Evolutionary conservation across 176 grass and related monocot species (phyloP), one percentile per base, ranked within the genome.

Genomic region (Eragrostis nindensis): DNA sequence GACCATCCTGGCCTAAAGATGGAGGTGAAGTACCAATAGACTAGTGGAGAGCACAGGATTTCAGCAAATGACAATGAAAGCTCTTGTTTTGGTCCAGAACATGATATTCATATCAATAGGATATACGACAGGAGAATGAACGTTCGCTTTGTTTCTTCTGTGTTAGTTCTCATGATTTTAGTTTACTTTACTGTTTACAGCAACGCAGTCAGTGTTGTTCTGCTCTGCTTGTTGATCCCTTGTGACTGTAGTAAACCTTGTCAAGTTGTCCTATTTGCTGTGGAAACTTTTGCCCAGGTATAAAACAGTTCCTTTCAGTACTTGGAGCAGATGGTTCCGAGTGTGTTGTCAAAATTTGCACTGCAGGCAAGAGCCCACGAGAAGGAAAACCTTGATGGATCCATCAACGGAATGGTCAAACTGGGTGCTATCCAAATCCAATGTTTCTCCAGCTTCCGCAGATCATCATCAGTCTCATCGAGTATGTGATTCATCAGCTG

Each of bases 21-120:
- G 91, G 91, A 90, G 59, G 85, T 94, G 46, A 94, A 71, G 82
- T 94, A 71, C 85, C 91, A 60, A 62, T 94, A 18, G 85, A 94
- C 74, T 94, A 81, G 60, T 76, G 74, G 21, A 60, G 14, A 44
- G 17, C 15, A 5, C 7, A 27, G 17, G 16, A 9, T 19, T 41
- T 52, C 2, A 9, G 16, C 17, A 66, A 54, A 63, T 16, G 11
- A 6, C 64, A 40, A 47, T 66, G 38, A 54, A 72, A 36, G 30
- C 15, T 70, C 24, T 44, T 30, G 18, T n/a, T 74, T 63, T 13
- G 73, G 22, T 27, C 19, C 24, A 70, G 70, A 75, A 63, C 71
- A 24, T 44, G 32, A 54, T 29, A 38, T 85, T 25, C 39, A 71
- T 76, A 30, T 11, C 19, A 63, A 4, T 63, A 80, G 36, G 39